Base-by-base conservation (phyloP, 371 early-diverging fungal species). In the Fennellomyces sp. region DNA sequence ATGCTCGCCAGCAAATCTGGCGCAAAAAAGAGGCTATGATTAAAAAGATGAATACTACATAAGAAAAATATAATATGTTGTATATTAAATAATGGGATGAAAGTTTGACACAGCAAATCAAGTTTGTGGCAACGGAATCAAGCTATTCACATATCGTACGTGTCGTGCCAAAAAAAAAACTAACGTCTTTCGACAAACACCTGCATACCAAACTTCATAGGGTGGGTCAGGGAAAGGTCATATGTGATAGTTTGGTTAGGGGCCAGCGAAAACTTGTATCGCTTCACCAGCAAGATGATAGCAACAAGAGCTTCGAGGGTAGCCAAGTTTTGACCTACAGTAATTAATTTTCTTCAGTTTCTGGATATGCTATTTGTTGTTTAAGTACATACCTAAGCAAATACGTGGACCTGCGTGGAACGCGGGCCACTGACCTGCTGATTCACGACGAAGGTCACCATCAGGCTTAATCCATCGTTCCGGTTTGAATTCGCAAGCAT, bases 401-500 rank as follows among this genome's bases (percentile, higher is more conserved):
- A 56, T 52, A 45, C 66, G 61, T 19, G 66, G 66, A 25, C 89
- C 88, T 12, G 81, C 83, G 41, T 85, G 81, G 74, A 86, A 84
- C 19, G 70, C 67, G 3, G 72, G 72, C 72, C 72, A 71, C 21
- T 64, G 58, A 5, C 72, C 72, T 45, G 64, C 65, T 19, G 67
- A 66, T 55, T 66, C 67, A 28, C 66, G 56, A 2, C 56, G 52
- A 5, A 68, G 58, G 19, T 73, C 69, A 21, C 74, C 61, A 6
- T 69, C 63, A 6, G 41, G 47, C 8, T 58, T 59, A 39, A 69
- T 48, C 87, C 87, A 88, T 17, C 89, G 74, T 41, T 82, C 82
- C 0, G 89, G 89, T 31, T 64, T 68, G 71, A 83, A 88, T 28
- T 78, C 69, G 17, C 53, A 56, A 15, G 85, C 86, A 60, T 87